A percentile compares a stretch with the other conserved stretches of the same genome.
Evolutionary conservation across 805 yeast species (phyloP).

Genomic region (Maudiozyma bulderi): DNA sequence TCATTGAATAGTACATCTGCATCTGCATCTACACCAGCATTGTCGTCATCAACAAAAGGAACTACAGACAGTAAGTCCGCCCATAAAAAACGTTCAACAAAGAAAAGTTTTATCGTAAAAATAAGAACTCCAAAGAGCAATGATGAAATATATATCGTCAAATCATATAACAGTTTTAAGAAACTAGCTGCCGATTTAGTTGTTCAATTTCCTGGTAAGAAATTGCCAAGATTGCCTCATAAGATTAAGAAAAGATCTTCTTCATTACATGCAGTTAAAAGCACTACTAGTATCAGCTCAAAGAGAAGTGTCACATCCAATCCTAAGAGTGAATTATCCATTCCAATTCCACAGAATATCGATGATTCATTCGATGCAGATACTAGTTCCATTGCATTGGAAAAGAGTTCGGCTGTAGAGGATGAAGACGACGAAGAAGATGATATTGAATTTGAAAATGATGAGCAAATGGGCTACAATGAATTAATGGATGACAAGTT

Average conservation of each 20-base stretch:
- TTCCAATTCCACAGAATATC: background rate
- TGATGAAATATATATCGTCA: slow-evolving; percentile 38
- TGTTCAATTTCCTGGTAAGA: slow-evolving; percentile 58
- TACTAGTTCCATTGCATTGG: background rate
- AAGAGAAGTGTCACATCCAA: background rate
- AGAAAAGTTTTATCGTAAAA: slow-evolving; percentile 39
- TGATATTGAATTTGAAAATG: slow-evolving; percentile 11
- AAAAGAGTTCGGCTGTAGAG: background rate
- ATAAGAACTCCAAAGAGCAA: slow-evolving; percentile 29
- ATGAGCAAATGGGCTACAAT: slow-evolving; percentile 9
- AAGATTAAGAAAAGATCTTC: slow-evolving; percentile 34
- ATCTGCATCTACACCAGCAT: slow-evolving; percentile 3
- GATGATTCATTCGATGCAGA: slow-evolving; percentile 4
- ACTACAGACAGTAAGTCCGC: background rate
- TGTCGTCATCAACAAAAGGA: background rate
- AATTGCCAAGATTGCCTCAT: slow-evolving; percentile 48
- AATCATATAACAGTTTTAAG: slow-evolving; percentile 62
- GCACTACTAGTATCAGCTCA: slow-evolving; percentile 1
- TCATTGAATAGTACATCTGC: slow-evolving; percentile 9
- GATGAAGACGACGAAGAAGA: slow-evolving; percentile 7
- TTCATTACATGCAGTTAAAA: background rate
- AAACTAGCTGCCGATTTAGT: slow-evolving; percentile 44
- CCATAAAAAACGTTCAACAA: slow-evolving; percentile 1
- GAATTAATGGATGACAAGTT: slow-evolving; percentile 62
- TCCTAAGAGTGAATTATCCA: background rate